phyloP scores from a whole-genome alignment of 495 filamentous ascomycete species.

The Penicilliopsis zonata region DNA sequence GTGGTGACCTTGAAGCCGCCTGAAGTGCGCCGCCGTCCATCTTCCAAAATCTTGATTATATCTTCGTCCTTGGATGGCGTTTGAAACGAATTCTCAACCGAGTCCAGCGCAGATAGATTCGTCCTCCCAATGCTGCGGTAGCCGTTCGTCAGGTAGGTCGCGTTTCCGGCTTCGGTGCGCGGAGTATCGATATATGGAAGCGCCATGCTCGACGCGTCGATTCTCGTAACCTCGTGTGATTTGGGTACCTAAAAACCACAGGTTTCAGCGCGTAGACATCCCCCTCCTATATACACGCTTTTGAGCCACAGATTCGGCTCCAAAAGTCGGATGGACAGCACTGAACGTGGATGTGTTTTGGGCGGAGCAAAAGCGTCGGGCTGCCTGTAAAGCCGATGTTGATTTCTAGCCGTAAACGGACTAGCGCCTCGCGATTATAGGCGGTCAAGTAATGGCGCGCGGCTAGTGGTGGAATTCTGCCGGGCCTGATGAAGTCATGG shows the following conservation, averaged over 20 bases:
- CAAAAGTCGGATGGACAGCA: slow-evolving; percentile 4
- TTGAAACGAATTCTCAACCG: slow-evolving; percentile 71
- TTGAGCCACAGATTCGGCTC: neutral
- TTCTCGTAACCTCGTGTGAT: neutral
- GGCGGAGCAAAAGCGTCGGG: slow-evolving; percentile 9
- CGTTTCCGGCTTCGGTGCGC: slow-evolving; percentile 65
- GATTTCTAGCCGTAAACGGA: slow-evolving; percentile 27
- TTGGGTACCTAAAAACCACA: slow-evolving; percentile 2
- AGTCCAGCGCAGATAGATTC: slow-evolving; percentile 58
- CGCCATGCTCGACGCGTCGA: slow-evolving; percentile 20
- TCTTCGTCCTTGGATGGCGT: slow-evolving; percentile 73
- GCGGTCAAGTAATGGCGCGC: slow-evolving; percentile 4
- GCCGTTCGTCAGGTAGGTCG: slow-evolving; percentile 59
- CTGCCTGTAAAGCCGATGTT: slow-evolving; percentile 20
- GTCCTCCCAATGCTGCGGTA: slow-evolving; percentile 32
- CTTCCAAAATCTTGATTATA: slow-evolving; percentile 52
- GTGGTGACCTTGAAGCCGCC: slow-evolving; percentile 50
- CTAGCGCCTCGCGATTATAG: slow-evolving; percentile 11
- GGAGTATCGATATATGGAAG: slow-evolving; percentile 62
- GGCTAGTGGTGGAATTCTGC: too few relatives aligned
- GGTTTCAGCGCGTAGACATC: slow-evolving; percentile 20
- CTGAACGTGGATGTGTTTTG: slow-evolving; percentile 32
- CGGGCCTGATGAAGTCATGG: slow-evolving; percentile 39
- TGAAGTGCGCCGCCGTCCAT: slow-evolving; percentile 39
- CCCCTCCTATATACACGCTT: slow-evolving; percentile 5